Conservation (phyloP, 1,284 basidiomycete species). For the Cystobasidium slooffiae region DNA sequence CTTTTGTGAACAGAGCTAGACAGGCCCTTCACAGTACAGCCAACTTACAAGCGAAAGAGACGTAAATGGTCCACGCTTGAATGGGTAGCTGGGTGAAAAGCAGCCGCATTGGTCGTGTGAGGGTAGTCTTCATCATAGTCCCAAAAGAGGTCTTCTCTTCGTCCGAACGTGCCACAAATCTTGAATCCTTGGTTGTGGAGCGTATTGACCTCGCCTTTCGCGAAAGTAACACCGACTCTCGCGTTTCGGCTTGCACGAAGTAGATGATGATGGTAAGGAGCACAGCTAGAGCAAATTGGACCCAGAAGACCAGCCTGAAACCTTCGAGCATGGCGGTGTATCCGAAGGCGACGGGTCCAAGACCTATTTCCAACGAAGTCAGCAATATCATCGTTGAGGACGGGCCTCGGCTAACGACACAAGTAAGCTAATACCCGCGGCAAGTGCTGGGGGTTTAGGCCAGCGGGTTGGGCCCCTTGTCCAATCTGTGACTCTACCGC, state of each 20-base stretch:
- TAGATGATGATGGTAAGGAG: constrained; percentile 57
- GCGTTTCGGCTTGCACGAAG: constrained; percentile 49
- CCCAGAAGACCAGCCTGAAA: constrained; percentile 20
- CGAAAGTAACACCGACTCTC: constrained; percentile 49
- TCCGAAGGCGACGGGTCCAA: constrained; percentile 16
- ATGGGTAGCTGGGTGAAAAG: constrained; percentile 48
- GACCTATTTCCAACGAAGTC: background rate
- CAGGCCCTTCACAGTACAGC: background rate
- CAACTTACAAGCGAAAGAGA: constrained; percentile 28
- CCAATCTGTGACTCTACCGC: too few relatives aligned
- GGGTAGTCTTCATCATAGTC: constrained; percentile 53
- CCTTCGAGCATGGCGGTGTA: constrained; percentile 6
- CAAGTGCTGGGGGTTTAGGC: constrained; percentile 1
- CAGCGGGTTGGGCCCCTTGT: constrained; percentile 14
- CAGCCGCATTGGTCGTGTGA: constrained; percentile 53
- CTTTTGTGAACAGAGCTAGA: background rate
- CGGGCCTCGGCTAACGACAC: too few relatives aligned
- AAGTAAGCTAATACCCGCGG: background rate
- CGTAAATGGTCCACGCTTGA: constrained; percentile 45
- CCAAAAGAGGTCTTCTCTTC: constrained; percentile 51
- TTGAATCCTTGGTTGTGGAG: constrained; percentile 51
- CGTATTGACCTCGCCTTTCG: constrained; percentile 48
- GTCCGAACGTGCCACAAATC: constrained; percentile 54
- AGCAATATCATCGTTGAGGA: too few relatives aligned
- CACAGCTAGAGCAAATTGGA: constrained; percentile 59